These are phyloP conservation scores for Hymenoscyphus occultus DNA, from an alignment of 2,329 filamentous ascomycete genomes.

Conservation along the genomic window DNA sequence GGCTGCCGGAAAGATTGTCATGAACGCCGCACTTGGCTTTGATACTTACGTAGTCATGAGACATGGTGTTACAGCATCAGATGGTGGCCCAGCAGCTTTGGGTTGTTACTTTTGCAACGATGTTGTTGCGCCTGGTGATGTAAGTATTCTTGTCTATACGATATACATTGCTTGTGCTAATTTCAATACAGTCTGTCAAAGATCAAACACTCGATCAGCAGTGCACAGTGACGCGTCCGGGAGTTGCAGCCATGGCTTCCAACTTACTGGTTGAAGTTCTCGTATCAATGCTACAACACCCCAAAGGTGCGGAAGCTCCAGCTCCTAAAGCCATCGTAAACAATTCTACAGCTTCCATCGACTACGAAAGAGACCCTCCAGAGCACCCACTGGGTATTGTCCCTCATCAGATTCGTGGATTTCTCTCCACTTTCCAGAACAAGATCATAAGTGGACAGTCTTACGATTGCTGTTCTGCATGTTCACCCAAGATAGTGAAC, in stretches of 20 bases:
- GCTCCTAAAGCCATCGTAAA: conserved; percentile 45
- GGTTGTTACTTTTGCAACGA: conserved; percentile 99
- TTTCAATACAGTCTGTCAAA: conserved; percentile 70
- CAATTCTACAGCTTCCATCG: conserved; percentile 37
- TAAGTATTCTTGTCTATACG: conserved; percentile 49
- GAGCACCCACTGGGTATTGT: conserved; percentile 65
- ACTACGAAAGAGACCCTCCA: conserved; percentile 53
- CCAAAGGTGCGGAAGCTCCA: conserved; percentile 60
- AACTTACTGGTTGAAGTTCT: conserved; percentile 87
- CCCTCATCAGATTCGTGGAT: conserved; percentile 78
- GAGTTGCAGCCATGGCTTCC: conserved; percentile 88
- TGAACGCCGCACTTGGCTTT: conserved; percentile 95
- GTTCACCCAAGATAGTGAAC: conserved; percentile 65
- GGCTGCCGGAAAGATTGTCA: conserved; percentile 85
- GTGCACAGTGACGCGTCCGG: conserved; percentile 93
- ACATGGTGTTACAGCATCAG: conserved; percentile 67
- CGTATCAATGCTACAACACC: conserved; percentile 84
- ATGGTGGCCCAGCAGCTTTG: conserved; percentile 61
- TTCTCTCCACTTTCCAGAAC: conserved; percentile 70
- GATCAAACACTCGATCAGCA: conserved; percentile 96
- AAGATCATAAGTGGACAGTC: conserved; percentile 70
- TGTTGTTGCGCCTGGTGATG: conserved; percentile 89
- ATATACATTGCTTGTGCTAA: conserved; percentile 16
- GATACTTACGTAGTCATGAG: conserved; percentile 98
- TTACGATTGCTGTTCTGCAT: conserved; percentile 80